Percentiles rank a stretch among this genome's conserved stretches.
These are phyloP conservation scores for Chlorella sp. DNA, from an alignment of 139 green algal genomes.

Conservation along the genomic window DNA sequence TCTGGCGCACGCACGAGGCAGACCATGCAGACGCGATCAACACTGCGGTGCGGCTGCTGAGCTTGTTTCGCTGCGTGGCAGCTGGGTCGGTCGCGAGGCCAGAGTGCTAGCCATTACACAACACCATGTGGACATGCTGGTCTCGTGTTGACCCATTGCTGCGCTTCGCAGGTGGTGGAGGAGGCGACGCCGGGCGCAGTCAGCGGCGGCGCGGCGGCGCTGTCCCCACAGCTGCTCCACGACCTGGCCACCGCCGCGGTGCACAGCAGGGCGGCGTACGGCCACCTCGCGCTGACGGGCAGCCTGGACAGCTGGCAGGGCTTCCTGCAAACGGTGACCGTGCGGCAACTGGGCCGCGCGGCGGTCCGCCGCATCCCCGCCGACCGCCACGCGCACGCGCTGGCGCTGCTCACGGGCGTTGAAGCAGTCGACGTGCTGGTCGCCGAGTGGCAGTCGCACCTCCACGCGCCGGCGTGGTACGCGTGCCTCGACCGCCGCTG, in stretches of 20 bases:
- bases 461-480: slow-evolving; percentile 11
- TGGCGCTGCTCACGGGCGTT: slow-evolving; percentile 19
- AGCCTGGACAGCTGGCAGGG: neutral
- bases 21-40: slow-evolving; percentile 11
- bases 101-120: too few relatives aligned
- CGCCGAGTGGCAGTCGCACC: slow-evolving; percentile 12
- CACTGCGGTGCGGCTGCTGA: too few relatives aligned
- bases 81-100: too few relatives aligned
- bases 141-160: too few relatives aligned
- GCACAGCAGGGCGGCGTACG: slow-evolving; percentile 20
- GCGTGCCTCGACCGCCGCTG: slow-evolving; percentile 5
- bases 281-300: neutral
- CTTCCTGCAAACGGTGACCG: neutral
- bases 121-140: too few relatives aligned
- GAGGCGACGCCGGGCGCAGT: slow-evolving; percentile 1
- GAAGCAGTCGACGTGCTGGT: slow-evolving; percentile 4
- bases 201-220: slow-evolving; percentile 5
- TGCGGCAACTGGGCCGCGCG: neutral
- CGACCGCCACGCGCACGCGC: neutral
- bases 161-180: too few relatives aligned
- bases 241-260: neutral
- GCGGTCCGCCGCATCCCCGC: slow-evolving; percentile 5
- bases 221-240: slow-evolving; percentile 1
- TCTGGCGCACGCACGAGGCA: neutral
- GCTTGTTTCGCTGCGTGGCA: too few relatives aligned